These are phyloP conservation scores for Terfezia boudieri DNA, from an alignment of 495 filamentous ascomycete species.

Conservation along the genomic window DNA sequence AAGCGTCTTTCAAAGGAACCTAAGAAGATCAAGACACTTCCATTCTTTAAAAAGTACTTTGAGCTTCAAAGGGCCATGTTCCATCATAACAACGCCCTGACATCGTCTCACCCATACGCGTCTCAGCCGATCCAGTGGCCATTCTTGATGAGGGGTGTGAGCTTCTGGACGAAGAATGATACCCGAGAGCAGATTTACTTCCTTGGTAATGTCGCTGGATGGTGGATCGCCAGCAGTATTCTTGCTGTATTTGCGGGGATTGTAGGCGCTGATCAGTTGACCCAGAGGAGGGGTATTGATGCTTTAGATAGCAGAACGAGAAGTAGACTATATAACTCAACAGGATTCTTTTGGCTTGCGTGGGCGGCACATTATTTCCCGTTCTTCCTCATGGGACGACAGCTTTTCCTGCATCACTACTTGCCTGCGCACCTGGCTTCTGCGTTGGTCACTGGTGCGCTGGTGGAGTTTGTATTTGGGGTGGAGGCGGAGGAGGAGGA, in stretches of 20 bases:
- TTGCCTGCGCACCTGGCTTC: constrained; percentile 84
- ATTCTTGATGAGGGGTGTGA: constrained; percentile 85
- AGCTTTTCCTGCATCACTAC: constrained; percentile 95
- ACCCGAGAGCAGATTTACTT: constrained; percentile 97
- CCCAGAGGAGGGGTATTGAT: constrained; percentile 74
- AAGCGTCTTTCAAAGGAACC: constrained; percentile 47
- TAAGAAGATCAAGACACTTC: constrained; percentile 53
- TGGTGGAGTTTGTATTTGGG: constrained; percentile 92
- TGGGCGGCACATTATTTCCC: constrained; percentile 97
- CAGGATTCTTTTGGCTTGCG: constrained; percentile 94
- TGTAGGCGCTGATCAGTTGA: constrained; percentile 78
- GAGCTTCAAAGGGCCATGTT: constrained; percentile 98
- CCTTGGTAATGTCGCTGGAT: constrained; percentile 87
- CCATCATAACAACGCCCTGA: constrained; percentile 94
- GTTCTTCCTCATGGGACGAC: constrained; percentile 92
- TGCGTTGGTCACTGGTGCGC: constrained; percentile 78
- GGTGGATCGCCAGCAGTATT: constrained; percentile 86
- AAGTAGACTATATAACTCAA: constrained; percentile 88
- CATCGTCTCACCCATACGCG: constrained; percentile 86
- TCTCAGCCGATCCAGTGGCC: constrained; percentile 94
- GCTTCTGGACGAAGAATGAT: constrained; percentile 97
- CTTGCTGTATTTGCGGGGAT: constrained; percentile 88
- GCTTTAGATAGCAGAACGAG: constrained; percentile 80
- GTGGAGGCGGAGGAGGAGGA: constrained; percentile 32
- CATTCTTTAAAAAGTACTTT: constrained; percentile 86